Conservation (phyloP, 495 filamentous ascomycete species). For the Xylaria sp. region DNA sequence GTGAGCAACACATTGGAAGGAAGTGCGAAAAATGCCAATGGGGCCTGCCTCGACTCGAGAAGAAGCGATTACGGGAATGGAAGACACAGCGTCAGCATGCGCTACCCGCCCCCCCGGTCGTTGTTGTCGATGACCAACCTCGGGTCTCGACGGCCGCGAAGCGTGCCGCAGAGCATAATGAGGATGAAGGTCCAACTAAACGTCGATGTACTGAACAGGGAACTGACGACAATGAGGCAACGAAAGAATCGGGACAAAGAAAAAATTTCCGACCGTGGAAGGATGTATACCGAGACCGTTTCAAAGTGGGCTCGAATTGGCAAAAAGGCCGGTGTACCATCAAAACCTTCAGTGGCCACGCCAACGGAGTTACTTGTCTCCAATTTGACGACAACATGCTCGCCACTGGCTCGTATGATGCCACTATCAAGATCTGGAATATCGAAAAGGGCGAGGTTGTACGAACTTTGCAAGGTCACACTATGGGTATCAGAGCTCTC, state of each 20-base stretch:
- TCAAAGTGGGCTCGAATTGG: slow-evolving; percentile 94
- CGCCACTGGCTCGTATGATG: slow-evolving; percentile 93
- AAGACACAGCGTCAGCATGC: slow-evolving; percentile 76
- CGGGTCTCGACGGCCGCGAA: slow-evolving; percentile 34
- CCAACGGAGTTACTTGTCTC: slow-evolving; percentile 93
- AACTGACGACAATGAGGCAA: slow-evolving; percentile 21
- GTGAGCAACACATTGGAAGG: slow-evolving; percentile 89
- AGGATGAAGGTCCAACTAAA: slow-evolving; percentile 49
- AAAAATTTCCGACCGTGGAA: slow-evolving; percentile 41
- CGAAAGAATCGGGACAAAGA: slow-evolving; percentile 34
- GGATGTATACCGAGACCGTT: slow-evolving; percentile 81
- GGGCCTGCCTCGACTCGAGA: slow-evolving; percentile 88
- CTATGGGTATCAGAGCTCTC: slow-evolving; percentile 80
- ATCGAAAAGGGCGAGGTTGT: slow-evolving; percentile 86
- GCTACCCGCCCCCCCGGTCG: slow-evolving; percentile 5
- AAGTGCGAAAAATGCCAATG: slow-evolving; percentile 98
- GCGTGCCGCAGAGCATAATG: slow-evolving; percentile 38
- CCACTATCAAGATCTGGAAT: slow-evolving; percentile 95
- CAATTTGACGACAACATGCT: slow-evolving; percentile 95
- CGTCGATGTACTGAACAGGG: slow-evolving; percentile 52
- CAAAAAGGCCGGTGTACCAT: slow-evolving; percentile 88
- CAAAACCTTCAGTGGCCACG: slow-evolving; percentile 84
- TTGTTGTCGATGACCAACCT: slow-evolving; percentile 2
- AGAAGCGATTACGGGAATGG: slow-evolving; percentile 84
- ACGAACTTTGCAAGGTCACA: slow-evolving; percentile 82